Percentiles rank a stretch among this genome's conserved stretches.
phyloP scores from a whole-genome alignment of 192 early-diverging fungal genomes.

The Rhizoclosmatium sp. region DNA sequence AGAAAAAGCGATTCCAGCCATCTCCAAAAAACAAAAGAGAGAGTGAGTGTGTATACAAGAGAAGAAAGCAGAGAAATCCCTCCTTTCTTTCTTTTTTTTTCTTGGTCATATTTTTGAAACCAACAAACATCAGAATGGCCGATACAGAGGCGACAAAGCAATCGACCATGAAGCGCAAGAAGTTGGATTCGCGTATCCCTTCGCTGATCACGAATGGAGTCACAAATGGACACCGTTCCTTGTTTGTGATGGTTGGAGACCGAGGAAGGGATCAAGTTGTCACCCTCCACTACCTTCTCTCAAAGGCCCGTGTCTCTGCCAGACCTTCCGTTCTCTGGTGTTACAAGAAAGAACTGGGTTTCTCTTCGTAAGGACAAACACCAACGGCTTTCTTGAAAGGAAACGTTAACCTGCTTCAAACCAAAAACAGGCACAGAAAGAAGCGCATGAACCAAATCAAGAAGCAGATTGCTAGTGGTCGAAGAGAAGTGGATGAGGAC shows the following conservation, averaged over 20 bases:
- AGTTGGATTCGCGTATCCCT: conserved; percentile 93
- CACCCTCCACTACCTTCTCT: conserved; percentile 95
- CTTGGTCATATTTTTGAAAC: not conserved
- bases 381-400: conserved; percentile 55
- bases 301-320: conserved; percentile 88
- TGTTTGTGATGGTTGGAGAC: conserved; percentile 97
- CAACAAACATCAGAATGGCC: not conserved
- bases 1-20: too few species aligned
- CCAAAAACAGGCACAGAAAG: conserved; percentile 80
- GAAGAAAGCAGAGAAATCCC: not conserved
- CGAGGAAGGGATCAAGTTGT: conserved; percentile 89
- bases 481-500: conserved; percentile 89
- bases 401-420: not conserved
- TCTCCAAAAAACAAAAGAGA: too few species aligned
- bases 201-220: conserved; percentile 93
- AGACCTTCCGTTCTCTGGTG: conserved; percentile 99
- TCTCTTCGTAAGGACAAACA: conserved; percentile 48
- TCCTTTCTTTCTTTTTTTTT: conserved; percentile 10
- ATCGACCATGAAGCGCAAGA: conserved; percentile 51
- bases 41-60: not conserved
- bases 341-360: conserved; percentile 98
- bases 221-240: conserved; percentile 88
- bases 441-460: conserved; percentile 97
- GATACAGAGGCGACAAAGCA: not conserved
- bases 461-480: conserved; percentile 90